These are phyloP conservation scores for Carallia brachiata DNA, from an alignment of 345 rosid genomes.

Conservation along the genomic window DNA sequence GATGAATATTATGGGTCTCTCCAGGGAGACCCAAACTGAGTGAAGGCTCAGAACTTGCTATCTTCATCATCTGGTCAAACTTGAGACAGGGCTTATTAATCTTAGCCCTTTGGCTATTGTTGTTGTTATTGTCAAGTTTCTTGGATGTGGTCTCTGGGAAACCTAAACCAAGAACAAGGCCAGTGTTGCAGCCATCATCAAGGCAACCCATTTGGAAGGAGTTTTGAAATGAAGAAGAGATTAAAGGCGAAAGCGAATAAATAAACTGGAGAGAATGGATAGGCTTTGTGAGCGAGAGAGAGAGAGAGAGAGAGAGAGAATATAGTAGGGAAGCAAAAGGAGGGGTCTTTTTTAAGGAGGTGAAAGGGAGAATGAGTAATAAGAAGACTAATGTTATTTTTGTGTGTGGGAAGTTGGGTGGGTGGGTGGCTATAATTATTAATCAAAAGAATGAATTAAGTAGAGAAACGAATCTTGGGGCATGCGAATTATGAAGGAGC, in stretches of 20 bases:
- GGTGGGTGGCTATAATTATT: constrained; percentile 66
- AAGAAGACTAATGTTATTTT: not conserved
- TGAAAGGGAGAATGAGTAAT: too few relatives aligned
- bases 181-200: constrained; percentile 20
- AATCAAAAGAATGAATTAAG: constrained; percentile 54
- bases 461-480: constrained; percentile 52
- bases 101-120: not conserved
- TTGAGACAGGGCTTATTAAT: constrained; percentile 6
- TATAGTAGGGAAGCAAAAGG: too few relatives aligned
- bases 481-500: constrained; percentile 35
- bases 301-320: not conserved
- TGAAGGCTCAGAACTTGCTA: constrained; percentile 20
- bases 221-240: constrained; percentile 1
- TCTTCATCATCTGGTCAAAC: constrained; percentile 1
- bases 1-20: not conserved
- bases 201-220: constrained; percentile 20
- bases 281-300: not conserved
- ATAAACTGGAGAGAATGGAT: not conserved
- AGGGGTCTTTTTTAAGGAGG: too few relatives aligned
- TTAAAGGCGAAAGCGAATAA: not conserved
- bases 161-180: constrained; percentile 28
- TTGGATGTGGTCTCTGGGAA: not conserved
- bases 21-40: constrained; percentile 21
- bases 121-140: not conserved
- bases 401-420: constrained; percentile 20